Evolutionary conservation across 1,284 basidiomycete species (phyloP), one percentile per base, ranked within the genome.

Genomic region (Phellinidium pouzarii): DNA sequence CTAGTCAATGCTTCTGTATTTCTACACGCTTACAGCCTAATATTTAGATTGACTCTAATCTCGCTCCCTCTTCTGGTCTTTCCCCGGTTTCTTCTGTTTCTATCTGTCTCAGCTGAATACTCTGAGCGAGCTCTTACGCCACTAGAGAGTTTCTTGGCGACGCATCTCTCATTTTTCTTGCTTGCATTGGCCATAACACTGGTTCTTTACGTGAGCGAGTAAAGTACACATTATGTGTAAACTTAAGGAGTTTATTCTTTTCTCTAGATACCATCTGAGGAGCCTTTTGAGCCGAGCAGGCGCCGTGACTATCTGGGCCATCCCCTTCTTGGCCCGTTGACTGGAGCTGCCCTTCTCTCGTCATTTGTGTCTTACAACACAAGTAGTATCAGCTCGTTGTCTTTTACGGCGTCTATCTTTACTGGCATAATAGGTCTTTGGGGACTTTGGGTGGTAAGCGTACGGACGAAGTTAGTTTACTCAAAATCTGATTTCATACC

Each of bases 391-490:
- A 82, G 84, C 1, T 65, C 78, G 3, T 70, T 90, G 27, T 68
- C 78, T 25, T 70, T 75, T 17, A 49, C 80, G 1, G 68, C 83
- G 34, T 75, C 75, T 44, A 37, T 79, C 11, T 71, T 75, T 19
- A 75, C 75, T 9, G 70, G 74, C 3, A 59, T 70, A 41, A 74
- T 85, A 42, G 79, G 79, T 14, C 53, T 82, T 5, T 84, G 80
- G 74, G 86, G 87, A 1, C 59, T 80, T n/a, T 90, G 84, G 83
- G 74, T 74, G 64, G 87, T 87, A 62, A 55, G 82, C 73, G 14
- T 31, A 20, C n/a, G 55, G 36, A 57, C 40, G 42, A 34, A 3
- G 14, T 34, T 3, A 14, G 3, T 34, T 8, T 7, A 34, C 31
- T 7, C 14, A 7, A 34, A 11, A 14, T 8, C 31, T 34, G 2